phyloP scores from a whole-genome alignment of 805 yeast species.

The Zygosaccharomyces gambellarensis region DNA sequence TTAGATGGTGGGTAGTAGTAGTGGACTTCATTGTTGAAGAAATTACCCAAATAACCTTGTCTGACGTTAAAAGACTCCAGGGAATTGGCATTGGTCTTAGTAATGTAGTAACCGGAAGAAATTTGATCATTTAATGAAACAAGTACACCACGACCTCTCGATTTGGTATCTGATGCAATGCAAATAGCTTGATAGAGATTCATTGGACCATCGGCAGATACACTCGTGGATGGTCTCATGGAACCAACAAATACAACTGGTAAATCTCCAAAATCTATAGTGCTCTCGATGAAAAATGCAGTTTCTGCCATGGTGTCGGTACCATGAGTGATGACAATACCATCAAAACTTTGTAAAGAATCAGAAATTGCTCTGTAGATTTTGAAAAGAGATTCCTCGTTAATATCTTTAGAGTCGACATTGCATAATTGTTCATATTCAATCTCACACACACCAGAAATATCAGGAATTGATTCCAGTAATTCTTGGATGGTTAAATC shows the following conservation, averaged over 20 bases:
- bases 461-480: constrained; percentile 51
- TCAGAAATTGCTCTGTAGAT: constrained; percentile 45
- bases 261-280: constrained; percentile 41
- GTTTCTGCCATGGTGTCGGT: constrained; percentile 68
- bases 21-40: constrained; percentile 60
- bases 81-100: constrained; percentile 66
- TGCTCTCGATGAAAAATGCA: constrained; percentile 54
- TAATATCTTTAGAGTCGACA: constrained; percentile 55
- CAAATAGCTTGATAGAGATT: constrained; percentile 65
- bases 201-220: constrained; percentile 70
- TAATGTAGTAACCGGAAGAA: constrained; percentile 64
- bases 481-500: constrained; percentile 50
- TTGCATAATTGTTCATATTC: constrained; percentile 61
- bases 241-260: constrained; percentile 69
- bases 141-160: constrained; percentile 54
- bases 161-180: constrained; percentile 49
- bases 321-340: constrained; percentile 66
- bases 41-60: constrained; percentile 67
- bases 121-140: constrained; percentile 65
- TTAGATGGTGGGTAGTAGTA: constrained; percentile 59
- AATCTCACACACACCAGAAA: constrained; percentile 48
- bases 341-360: constrained; percentile 45
- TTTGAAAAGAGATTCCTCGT: constrained; percentile 41
- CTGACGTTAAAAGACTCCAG: constrained; percentile 67
- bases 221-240: constrained; percentile 68